Conservation (phyloP, 2,329 filamentous ascomycete genomes). For the Claviceps maximensis region DNA sequence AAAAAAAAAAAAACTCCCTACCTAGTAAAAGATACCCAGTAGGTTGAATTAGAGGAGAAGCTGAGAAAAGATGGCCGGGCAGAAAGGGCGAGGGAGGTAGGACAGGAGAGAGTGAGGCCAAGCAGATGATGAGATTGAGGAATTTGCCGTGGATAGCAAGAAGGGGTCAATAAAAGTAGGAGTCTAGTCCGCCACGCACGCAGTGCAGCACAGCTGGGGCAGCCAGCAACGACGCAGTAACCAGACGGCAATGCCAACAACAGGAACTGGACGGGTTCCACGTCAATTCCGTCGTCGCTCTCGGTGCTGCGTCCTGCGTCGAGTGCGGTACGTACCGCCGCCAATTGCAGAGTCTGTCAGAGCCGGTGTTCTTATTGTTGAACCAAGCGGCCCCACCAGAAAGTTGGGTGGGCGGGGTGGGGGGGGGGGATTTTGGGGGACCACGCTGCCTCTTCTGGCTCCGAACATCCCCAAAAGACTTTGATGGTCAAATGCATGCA, state of each 20-base stretch:
- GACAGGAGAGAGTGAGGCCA: not conserved
- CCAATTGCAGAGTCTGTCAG: not conserved
- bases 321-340: slow-evolving; percentile 1
- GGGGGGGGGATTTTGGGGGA: slow-evolving; percentile 21
- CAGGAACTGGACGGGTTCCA: not conserved
- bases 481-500: no score
- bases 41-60: slow-evolving; percentile 2
- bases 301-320: not conserved
- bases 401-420: slow-evolving; percentile 13
- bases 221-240: not conserved
- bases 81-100: not conserved
- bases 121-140: not conserved
- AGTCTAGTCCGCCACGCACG: not conserved
- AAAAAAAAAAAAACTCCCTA: slow-evolving; percentile 12
- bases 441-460: slow-evolving; percentile 4
- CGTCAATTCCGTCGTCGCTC: not conserved
- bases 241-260: not conserved
- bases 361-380: slow-evolving; percentile 19
- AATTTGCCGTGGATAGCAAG: not conserved
- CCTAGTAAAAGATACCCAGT: slow-evolving; percentile 11
- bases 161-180: not conserved
- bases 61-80: not conserved
- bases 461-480: slow-evolving; percentile 1
- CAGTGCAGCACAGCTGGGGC: not conserved
- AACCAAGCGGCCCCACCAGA: slow-evolving; percentile 22